Base-by-base conservation (phyloP, 805 yeast species). In the Debaryomyces prosopidis region DNA sequence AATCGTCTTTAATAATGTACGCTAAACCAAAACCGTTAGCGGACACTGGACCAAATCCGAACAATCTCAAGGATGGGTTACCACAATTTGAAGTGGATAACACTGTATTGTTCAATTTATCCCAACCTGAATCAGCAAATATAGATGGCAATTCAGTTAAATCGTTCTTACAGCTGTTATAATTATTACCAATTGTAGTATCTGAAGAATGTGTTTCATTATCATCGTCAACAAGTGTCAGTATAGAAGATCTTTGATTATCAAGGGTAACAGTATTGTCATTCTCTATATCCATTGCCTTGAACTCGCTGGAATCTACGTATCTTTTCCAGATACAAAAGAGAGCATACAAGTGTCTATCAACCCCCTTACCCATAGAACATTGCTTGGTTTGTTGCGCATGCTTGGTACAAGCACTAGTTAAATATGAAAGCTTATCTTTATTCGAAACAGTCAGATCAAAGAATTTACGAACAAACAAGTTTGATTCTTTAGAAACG, bases 81-180 rank as follows among this genome's bases (percentile, higher is more conserved):
- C 85, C 85, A 60, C 85, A 80, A 57, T 80, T 80, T 3, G 84
- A 81, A 26, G 73, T 68, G 11, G 95, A 87, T 19, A 90, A 70
- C 16, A 89, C 77, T 4, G 92, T 85, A 53, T 84, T 87, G 66
- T 89, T 89, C 47, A 90, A 68, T 59, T 82, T 81, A 55, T 85
- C 89, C 97, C 97, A 90, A 23, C 96, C 96, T 7, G 80, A 71
- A 63, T 90, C 96, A 1, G 87, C 85, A 67, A 89, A 90, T 11
- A 90, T 77, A 4, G 82, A 70, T 5, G 97, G 97, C 40, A 89
- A 69, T 35, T 60, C 62, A 28, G 51, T 54, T 42, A 67, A 55
- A 20, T 50, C 48, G 10, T 47, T 42, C 34, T 58, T 57, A 5
- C 53, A 34, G 12, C 50, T 54, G 27, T 39, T 46, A 32, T 42